A percentile compares a stretch with the other conserved stretches of the same genome.
Conservation (phyloP, 306 rosid species). For the Cotoneaster glaucophyllus region DNA sequence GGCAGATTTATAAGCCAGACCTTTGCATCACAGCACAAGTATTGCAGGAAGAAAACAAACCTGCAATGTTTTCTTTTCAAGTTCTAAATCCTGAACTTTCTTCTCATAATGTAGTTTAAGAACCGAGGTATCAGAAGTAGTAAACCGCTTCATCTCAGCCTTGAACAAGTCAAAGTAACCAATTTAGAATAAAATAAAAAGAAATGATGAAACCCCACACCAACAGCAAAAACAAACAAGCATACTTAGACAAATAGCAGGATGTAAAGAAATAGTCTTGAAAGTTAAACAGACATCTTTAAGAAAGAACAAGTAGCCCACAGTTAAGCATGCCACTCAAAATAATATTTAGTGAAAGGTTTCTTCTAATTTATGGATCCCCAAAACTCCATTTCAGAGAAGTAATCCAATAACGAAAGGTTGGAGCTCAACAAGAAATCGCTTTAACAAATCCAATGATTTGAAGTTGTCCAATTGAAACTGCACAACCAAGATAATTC, state of each 20-base stretch:
- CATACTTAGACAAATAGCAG: not conserved
- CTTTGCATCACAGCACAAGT: conserved; percentile 2
- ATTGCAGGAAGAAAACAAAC: conserved; percentile 32
- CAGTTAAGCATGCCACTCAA: not conserved
- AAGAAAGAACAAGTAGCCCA: not conserved
- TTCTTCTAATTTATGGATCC: not conserved
- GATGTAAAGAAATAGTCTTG: not conserved
- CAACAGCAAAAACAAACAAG: not conserved
- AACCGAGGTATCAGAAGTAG: conserved; percentile 52
- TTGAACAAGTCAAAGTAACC: conserved; percentile 18
- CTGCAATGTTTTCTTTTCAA: conserved; percentile 79
- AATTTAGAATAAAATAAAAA: not conserved
- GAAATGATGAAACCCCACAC: not conserved
- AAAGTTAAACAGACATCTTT: not conserved
- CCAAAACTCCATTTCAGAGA: not conserved
- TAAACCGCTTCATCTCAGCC: conserved; percentile 92
- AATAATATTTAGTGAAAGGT: not conserved
- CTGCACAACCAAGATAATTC: not conserved
- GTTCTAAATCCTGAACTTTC: conserved; percentile 84
- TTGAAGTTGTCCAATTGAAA: not conserved
- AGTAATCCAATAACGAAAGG: not conserved
- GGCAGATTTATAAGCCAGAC: not conserved
- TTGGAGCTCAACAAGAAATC: not conserved
- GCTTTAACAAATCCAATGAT: not conserved
- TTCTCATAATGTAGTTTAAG: conserved; percentile 83